Conservation (phyloP, 164 flowering plant species). For the Dillenia turbinata region DNA sequence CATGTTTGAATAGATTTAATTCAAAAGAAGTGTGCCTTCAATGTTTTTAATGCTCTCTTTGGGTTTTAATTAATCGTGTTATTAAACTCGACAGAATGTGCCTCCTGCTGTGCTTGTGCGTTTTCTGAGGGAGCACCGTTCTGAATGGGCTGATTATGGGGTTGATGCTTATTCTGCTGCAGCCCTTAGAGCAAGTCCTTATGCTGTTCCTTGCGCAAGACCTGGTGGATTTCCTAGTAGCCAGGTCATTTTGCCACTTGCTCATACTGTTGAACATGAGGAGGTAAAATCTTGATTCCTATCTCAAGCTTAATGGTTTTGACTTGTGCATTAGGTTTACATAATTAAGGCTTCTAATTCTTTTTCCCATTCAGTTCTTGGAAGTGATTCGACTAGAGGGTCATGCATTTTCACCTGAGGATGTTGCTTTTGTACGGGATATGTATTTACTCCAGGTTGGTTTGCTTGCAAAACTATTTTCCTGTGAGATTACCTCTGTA, state of each 20-base stretch:
- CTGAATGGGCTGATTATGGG: slow-evolving; percentile 84
- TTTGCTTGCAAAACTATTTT: not conserved
- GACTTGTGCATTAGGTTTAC: not conserved
- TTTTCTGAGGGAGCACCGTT: slow-evolving; percentile 80
- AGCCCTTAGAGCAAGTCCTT: slow-evolving; percentile 51
- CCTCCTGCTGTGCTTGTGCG: slow-evolving; percentile 82
- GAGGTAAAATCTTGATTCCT: slow-evolving; percentile 43
- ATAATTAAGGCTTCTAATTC: not conserved
- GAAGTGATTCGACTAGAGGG: slow-evolving; percentile 80
- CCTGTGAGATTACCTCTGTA: not conserved
- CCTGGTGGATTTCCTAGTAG: slow-evolving; percentile 54
- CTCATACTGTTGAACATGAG: slow-evolving; percentile 71
- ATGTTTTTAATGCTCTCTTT: no score
- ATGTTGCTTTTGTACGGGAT: slow-evolving; percentile 53
- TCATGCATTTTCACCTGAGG: slow-evolving; percentile 62
- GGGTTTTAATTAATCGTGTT: no score
- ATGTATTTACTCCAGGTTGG: slow-evolving; percentile 68
- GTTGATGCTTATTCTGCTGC: slow-evolving; percentile 79
- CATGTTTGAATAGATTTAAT: no score
- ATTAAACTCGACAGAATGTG: slow-evolving; percentile 43
- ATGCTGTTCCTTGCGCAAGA: slow-evolving; percentile 56
- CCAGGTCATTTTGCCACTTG: slow-evolving; percentile 74
- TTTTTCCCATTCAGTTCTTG: slow-evolving; percentile 34
- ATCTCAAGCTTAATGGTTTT: not conserved
- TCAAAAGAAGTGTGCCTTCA: no score